phyloP scores from a whole-genome alignment of 148 eudicot species.

The Gaultheria prostrata region DNA sequence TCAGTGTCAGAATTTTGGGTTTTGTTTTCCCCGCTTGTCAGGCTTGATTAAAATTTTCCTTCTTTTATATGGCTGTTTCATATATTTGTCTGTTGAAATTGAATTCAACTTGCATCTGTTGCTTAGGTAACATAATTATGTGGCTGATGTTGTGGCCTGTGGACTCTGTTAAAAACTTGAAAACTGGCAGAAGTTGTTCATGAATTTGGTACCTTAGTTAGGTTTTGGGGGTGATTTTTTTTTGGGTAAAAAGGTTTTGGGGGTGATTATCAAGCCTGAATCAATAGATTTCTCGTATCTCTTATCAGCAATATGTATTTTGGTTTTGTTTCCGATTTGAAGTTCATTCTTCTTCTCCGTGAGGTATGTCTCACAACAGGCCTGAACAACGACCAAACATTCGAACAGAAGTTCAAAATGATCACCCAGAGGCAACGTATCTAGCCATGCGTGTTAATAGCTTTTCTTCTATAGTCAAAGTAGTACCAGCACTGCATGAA shows the following conservation, averaged over 20 bases:
- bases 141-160: neutral
- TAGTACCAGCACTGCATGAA: neutral
- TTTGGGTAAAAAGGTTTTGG: too few species aligned
- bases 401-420: neutral
- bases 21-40: neutral
- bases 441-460: neutral
- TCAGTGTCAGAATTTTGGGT: neutral
- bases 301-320: neutral
- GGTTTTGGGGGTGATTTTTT: neutral
- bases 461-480: neutral
- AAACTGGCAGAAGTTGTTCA: constrained; percentile 1
- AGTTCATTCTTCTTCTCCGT: neutral
- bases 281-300: too few species aligned
- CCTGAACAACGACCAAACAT: neutral
- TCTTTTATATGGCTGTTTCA: neutral
- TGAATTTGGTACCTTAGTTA: neutral
- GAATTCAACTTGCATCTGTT: neutral
- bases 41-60: too few species aligned
- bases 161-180: neutral
- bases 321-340: neutral
- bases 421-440: neutral
- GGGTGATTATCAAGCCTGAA: too few species aligned
- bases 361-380: neutral
- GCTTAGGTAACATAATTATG: neutral
- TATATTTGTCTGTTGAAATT: neutral